These are phyloP conservation scores for Seiridium cupressi DNA, from an alignment of 2,329 filamentous ascomycete species.

Conservation along the genomic window DNA sequence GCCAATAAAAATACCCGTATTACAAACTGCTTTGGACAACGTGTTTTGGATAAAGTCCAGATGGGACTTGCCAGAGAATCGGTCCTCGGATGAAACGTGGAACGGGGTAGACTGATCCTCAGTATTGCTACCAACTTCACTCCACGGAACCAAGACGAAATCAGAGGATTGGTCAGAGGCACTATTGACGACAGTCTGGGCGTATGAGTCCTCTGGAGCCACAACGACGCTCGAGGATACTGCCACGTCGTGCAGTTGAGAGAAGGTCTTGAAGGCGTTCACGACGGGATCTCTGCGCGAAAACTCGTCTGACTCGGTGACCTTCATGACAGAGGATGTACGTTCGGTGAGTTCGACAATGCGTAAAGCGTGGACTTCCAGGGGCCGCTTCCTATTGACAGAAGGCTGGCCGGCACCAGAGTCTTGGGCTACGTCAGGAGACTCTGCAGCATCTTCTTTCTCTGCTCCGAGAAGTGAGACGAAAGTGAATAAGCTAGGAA, in stretches of 20 bases:
- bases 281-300: constrained; percentile 77
- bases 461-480: constrained; percentile 72
- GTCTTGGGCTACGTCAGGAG: constrained; percentile 17
- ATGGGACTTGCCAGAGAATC: constrained; percentile 63
- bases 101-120: constrained; percentile 55
- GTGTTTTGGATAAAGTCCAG: constrained; percentile 70
- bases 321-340: constrained; percentile 93
- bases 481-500: constrained; percentile 79
- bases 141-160: constrained; percentile 85
- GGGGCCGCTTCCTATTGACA: constrained; percentile 39
- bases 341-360: constrained; percentile 86
- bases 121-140: constrained; percentile 71
- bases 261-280: constrained; percentile 87
- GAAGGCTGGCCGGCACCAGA: constrained; percentile 21
- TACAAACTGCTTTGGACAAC: constrained; percentile 62
- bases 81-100: constrained; percentile 49
- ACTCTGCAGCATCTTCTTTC: constrained; percentile 16
- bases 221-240: constrained; percentile 80
- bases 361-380: constrained; percentile 81
- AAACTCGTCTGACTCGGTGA: constrained; percentile 76
- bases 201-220: constrained; percentile 74
- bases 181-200: constrained; percentile 71
- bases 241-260: constrained; percentile 77
- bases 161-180: constrained; percentile 70
- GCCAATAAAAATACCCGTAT: constrained; percentile 78